These are phyloP conservation scores for Pleurotus pulmonarius DNA, from an alignment of 768 basidiomycete genomes.

Conservation along the genomic window DNA sequence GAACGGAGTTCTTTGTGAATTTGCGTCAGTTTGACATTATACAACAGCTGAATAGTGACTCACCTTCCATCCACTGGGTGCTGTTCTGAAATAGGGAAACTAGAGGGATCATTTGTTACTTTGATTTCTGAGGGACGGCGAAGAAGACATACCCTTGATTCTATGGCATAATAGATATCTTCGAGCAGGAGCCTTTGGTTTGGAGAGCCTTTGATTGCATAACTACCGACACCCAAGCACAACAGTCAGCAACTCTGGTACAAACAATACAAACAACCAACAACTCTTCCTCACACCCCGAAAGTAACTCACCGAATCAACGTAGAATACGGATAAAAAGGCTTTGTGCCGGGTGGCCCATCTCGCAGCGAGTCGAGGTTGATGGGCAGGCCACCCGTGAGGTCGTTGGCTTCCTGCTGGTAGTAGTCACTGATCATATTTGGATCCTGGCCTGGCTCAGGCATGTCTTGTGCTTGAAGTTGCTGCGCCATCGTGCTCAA, in stretches of 20 bases:
- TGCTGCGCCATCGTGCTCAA: conserved; percentile 44
- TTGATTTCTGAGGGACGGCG: background rate
- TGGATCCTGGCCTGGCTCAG: conserved; percentile 38
- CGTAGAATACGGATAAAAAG: conserved; percentile 89
- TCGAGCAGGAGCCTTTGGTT: conserved; percentile 82
- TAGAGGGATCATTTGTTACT: conserved; percentile 25
- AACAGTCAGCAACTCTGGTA: conserved; percentile 11
- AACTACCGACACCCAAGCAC: conserved; percentile 39
- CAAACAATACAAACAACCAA: conserved; percentile 11
- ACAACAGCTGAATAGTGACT: conserved; percentile 41
- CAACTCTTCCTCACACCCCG: conserved; percentile 12
- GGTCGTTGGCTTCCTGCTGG: conserved; percentile 64
- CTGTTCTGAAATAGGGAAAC: conserved; percentile 88
- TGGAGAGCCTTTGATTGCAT: conserved; percentile 89
- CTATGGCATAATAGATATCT: conserved; percentile 91
- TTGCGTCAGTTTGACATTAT: conserved; percentile 20
- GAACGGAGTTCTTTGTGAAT: conserved; percentile 72
- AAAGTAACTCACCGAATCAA: conserved; percentile 68
- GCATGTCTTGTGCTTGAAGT: conserved; percentile 53
- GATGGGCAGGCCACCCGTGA: conserved; percentile 81
- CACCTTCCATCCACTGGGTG: conserved; percentile 91
- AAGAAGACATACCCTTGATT: conserved; percentile 64
- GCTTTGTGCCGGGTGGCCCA: conserved; percentile 85
- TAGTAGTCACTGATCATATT: conserved; percentile 53
- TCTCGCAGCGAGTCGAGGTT: conserved; percentile 85